These are phyloP conservation scores for Ustulina deusta DNA, from an alignment of 2,329 filamentous ascomycete species.

Conservation along the genomic window DNA sequence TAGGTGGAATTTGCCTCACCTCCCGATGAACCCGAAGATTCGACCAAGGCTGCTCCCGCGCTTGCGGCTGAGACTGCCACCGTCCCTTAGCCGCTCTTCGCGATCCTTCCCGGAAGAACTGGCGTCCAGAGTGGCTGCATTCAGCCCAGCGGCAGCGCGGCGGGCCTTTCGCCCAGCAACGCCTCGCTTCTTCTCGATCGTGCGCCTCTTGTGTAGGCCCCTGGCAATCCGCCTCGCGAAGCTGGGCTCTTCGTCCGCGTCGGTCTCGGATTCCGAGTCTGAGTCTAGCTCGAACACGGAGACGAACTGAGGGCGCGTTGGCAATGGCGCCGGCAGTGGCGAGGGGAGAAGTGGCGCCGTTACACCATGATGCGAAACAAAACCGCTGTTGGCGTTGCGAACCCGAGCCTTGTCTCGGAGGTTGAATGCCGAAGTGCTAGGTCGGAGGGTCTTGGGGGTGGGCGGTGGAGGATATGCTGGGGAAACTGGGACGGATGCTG, in stretches of 20 bases:
- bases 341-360: conserved; percentile 42
- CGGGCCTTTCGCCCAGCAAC: conserved; percentile 33
- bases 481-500: conserved; percentile 45
- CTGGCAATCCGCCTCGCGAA: conserved; percentile 58
- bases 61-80: conserved; percentile 34
- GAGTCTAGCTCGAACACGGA: conserved; percentile 65
- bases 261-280: conserved; percentile 54
- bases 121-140: background rate
- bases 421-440: conserved; percentile 44
- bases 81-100: conserved; percentile 10
- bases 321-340: conserved; percentile 43
- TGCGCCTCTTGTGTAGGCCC: conserved; percentile 55
- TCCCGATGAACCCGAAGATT: conserved; percentile 47
- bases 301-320: conserved; percentile 46
- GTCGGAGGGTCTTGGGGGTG: conserved; percentile 39
- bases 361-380: conserved; percentile 29
- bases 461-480: conserved; percentile 46
- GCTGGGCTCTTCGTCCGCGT: conserved; percentile 41
- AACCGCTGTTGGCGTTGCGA: conserved; percentile 19
- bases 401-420: conserved; percentile 42
- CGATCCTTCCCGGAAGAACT: conserved; percentile 3
- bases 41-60: conserved; percentile 49
- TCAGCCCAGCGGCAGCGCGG: conserved; percentile 4
- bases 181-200: conserved; percentile 46
- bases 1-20: conserved; percentile 20